A percentile compares a stretch with the other conserved stretches of the same genome.
Evolutionary conservation across 306 rosid genomes (phyloP).

Genomic region (cucumber (Cucumis sativus)): Cucumber_9930_V3 NC_026655.2:10504001-10504500

Average conservation of each 20-base stretch:
- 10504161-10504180: neutral
- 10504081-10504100: neutral
- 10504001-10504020: neutral
- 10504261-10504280: neutral
- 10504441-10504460: neutral
- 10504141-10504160: neutral
- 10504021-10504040: neutral
- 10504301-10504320: neutral
- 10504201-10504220: neutral
- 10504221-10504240: neutral
- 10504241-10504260: neutral
- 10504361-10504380: conserved; percentile 75
- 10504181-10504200: neutral
- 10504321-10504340: conserved; percentile 63
- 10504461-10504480: neutral
- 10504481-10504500: neutral
- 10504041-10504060: neutral
- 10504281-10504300: neutral
- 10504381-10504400: conserved; percentile 12
- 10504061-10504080: neutral
- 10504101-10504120: neutral
- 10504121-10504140: neutral
- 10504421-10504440: neutral
- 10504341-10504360: conserved; percentile 73
- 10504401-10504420: conserved; percentile 4